phyloP scores from a whole-genome alignment of 1,284 basidiomycete species.

The Cryptococcus sp. region DNA sequence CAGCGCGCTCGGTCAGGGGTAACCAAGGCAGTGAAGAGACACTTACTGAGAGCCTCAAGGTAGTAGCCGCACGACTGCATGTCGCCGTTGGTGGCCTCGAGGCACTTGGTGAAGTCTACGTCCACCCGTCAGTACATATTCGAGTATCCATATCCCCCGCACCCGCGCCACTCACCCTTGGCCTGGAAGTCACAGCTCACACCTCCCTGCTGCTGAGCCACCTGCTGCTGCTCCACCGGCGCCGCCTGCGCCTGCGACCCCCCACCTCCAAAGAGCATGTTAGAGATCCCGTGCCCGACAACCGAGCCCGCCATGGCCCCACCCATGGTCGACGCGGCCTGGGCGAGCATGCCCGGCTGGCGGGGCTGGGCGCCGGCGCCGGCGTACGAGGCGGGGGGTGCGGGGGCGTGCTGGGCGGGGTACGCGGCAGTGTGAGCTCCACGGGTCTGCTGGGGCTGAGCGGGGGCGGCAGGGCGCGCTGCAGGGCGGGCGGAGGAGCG shows the following conservation, averaged over 20 bases:
- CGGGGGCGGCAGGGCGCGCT: constrained; percentile 29
- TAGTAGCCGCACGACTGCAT: constrained; percentile 58
- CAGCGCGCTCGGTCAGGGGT: not conserved
- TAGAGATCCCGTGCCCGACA: constrained; percentile 57
- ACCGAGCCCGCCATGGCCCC: constrained; percentile 55
- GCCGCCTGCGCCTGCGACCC: constrained; percentile 42
- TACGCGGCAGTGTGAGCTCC: constrained; percentile 39
- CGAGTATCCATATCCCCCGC: not conserved
- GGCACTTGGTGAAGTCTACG: constrained; percentile 55
- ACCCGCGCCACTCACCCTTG: constrained; percentile 50
- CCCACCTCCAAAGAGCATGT: constrained; percentile 56
- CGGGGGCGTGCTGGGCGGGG: constrained; percentile 23
- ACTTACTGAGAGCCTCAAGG: constrained; percentile 52
- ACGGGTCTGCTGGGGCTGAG: constrained; percentile 29
- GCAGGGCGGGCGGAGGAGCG: constrained; percentile 45
- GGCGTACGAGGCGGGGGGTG: constrained; percentile 11
- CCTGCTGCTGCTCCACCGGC: constrained; percentile 22
- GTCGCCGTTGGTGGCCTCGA: constrained; percentile 55
- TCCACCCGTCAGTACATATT: constrained; percentile 3
- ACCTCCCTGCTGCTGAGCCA: constrained; percentile 10
- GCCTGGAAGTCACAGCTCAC: constrained; percentile 55
- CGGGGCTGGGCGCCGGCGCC: constrained; percentile 26
- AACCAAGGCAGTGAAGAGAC: not conserved
- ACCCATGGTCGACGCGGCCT: constrained; percentile 57
- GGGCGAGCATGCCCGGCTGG: constrained; percentile 45